Evolutionary conservation across 2,329 filamentous ascomycete genomes (phyloP).

Genomic region (Hypomyces rosellus): DNA sequence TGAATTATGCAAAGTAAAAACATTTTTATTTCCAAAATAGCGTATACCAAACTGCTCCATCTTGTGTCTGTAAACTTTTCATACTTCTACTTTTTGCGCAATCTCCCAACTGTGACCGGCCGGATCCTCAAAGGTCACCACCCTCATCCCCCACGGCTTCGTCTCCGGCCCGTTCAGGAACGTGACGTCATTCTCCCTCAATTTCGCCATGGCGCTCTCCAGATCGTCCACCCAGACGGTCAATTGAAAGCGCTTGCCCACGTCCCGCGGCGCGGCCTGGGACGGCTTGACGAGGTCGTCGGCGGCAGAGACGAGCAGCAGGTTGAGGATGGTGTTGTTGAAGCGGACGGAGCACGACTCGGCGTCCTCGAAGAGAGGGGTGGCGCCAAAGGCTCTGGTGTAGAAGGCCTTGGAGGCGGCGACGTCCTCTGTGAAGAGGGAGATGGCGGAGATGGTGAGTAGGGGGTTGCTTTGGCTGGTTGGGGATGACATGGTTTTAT

Average conservation of each 20-base stretch:
- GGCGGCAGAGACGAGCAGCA: constrained; percentile 2
- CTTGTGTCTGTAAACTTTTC: neutral
- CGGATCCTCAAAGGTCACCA: constrained; percentile 13
- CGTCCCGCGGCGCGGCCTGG: neutral
- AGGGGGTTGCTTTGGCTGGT: neutral
- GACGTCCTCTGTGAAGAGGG: constrained; percentile 10
- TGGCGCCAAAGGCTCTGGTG: constrained; percentile 11
- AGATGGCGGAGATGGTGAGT: constrained; percentile 11
- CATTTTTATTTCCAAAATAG: too few species aligned
- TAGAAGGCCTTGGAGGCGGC: constrained; percentile 8
- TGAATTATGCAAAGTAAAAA: too few species aligned
- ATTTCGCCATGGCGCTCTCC: constrained; percentile 9
- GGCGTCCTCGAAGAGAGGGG: constrained; percentile 9
- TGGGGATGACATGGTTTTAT: neutral
- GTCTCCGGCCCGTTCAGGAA: constrained; percentile 8
- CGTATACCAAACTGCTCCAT: neutral
- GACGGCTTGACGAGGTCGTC: constrained; percentile 1
- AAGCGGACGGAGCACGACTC: constrained; percentile 13
- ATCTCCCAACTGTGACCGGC: constrained; percentile 11
- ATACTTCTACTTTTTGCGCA: constrained; percentile 10
- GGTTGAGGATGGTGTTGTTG: constrained; percentile 13
- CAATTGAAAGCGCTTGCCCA: constrained; percentile 9
- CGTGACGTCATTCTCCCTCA: constrained; percentile 8
- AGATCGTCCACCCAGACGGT: constrained; percentile 13
- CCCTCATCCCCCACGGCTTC: constrained; percentile 12